Evolutionary conservation across 352 stramenopile species (phyloP), one percentile per base, ranked within the genome.

Genomic region (Globisporangium parvum): DNA sequence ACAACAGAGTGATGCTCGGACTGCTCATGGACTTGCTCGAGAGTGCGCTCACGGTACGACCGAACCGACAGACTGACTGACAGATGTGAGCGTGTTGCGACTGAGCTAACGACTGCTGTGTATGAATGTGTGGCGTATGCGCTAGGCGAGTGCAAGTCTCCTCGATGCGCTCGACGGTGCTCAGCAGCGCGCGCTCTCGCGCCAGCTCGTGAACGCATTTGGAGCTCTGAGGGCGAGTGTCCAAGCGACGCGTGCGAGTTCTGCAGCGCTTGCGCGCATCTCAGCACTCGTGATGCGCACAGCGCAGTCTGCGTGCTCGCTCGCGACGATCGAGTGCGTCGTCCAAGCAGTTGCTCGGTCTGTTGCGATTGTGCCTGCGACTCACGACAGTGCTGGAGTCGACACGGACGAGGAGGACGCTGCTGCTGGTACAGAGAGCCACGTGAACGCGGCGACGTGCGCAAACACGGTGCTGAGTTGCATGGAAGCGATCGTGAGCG

Each of bases 1-100:
- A 46, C 20, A 20, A 57, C 35, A 51, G 49, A 17, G 60, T 57
- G 48, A 20, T 23, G 21, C 44, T 87, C 15, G 57, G 74, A 21
- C 55, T 78, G 23, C 59, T 88, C 20, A 64, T 71, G 57, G 60
- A 55, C 3, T 55, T 91, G 18, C 55, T 91, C 9, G 59, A 73
- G 28, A 55, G 48, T 20, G 65, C 60, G n/a, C n/a, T 76, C 3
- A 60, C 59, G 58, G 67, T 70, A 44, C 31, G 35, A n/a, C 11
- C 20, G 15, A 23, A 37, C 31, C 8, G 10, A 37, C 11, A 40
- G n/a, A 21, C 28, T 18, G 23, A 52, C 8, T 20, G n/a, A n/a
- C n/a, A n/a, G n/a, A n/a, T 35, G 18, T 35, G 44, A 15, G 10
- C 24, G 47, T 35, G 24, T 31, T 37, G 9, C 2, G 4, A 15